Evolutionary conservation across 768 basidiomycete genomes (phyloP), one percentile per base, ranked within the genome.

Genomic region (Lactifluus volemus): DNA sequence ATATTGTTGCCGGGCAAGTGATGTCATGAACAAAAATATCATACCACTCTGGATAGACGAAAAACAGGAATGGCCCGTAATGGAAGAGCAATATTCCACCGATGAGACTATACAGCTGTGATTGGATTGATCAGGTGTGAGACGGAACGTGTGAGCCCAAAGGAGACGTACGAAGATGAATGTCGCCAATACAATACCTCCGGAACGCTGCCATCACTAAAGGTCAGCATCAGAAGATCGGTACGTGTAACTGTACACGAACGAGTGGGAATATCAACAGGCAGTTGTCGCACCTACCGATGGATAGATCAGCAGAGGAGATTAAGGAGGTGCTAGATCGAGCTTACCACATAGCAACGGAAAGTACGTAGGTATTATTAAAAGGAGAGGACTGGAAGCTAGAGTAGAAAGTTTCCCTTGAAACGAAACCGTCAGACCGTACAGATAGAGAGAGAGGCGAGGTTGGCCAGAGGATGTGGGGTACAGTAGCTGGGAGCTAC

Each of bases 211-310:
- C 57, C 55, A 65, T 49, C 65, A 64, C 58, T 25, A 61, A 61
- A 68, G 19, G 17, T 61, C 6, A 39, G 39, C 58, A 59, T 59
- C 44, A 55, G 49, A 39, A 48, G 47, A 49, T 55, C 65, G 50
- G 29, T 45, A 19, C 44, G 5, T 63, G 54, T 19, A 53, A 30
- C 45, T 17, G 61, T 49, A 67, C n/a, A n/a, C 84, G 70, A 68
- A 86, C 88, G 73, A 89, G 78, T 69, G 86, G 86, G 61, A 89
- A 76, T 61, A 88, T 75, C 60, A 89, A 81, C 60, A 87, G 76
- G 74, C 86, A 89, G 73, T 88, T 88, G 76, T 88, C 86, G 77
- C 86, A 89, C 86, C 86, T 88, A 62, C 51, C 38, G 58, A 49
- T 29, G 53, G 30, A 59, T 42, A 25, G 49, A 62, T 47, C 7